These are phyloP conservation scores for Stromatinia cepivora DNA, from an alignment of 2,329 filamentous ascomycete species.

Conservation along the genomic window DNA sequence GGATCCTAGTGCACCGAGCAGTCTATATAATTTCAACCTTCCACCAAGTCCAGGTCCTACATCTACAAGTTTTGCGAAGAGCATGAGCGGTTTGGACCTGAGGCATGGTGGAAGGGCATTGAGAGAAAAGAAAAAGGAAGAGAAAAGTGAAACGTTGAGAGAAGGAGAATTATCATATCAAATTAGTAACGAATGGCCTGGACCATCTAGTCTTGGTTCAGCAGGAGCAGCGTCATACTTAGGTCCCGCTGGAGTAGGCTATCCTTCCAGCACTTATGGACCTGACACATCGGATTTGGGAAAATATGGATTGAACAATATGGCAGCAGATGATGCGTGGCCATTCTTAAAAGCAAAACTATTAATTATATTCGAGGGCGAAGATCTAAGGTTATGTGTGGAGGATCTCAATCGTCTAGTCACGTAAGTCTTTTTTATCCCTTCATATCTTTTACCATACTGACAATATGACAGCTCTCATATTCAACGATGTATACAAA, in stretches of 20 bases:
- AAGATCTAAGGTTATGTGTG: slow-evolving; percentile 75
- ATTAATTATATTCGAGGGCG: slow-evolving; percentile 76
- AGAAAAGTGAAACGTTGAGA: slow-evolving; percentile 49
- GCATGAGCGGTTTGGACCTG: slow-evolving; percentile 76
- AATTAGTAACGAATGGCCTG: slow-evolving; percentile 49
- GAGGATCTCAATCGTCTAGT: slow-evolving; percentile 83
- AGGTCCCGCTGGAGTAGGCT: slow-evolving; percentile 30
- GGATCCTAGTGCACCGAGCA: slow-evolving; percentile 72
- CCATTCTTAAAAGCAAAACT: slow-evolving; percentile 75
- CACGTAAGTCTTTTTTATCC: slow-evolving; percentile 42
- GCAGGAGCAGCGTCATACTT: slow-evolving; percentile 45
- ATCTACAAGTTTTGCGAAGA: slow-evolving; percentile 71
- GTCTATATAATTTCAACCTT: slow-evolving; percentile 75
- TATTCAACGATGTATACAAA: slow-evolving; percentile 74
- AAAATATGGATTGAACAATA: slow-evolving; percentile 66
- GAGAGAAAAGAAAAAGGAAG: slow-evolving; percentile 78
- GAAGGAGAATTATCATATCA: slow-evolving; percentile 41
- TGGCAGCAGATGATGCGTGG: slow-evolving; percentile 79
- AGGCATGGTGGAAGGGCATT: slow-evolving; percentile 74
- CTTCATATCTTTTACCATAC: neutral
- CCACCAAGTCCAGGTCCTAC: slow-evolving; percentile 70
- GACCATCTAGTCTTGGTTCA: slow-evolving; percentile 53
- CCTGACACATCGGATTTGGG: slow-evolving; percentile 55
- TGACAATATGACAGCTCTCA: slow-evolving; percentile 54
- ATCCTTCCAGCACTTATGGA: slow-evolving; percentile 46